Evolutionary conservation across 2,329 filamentous ascomycete genomes (phyloP), one percentile per base, ranked within the genome.

Genomic region (Hymenoscyphus scutula): DNA sequence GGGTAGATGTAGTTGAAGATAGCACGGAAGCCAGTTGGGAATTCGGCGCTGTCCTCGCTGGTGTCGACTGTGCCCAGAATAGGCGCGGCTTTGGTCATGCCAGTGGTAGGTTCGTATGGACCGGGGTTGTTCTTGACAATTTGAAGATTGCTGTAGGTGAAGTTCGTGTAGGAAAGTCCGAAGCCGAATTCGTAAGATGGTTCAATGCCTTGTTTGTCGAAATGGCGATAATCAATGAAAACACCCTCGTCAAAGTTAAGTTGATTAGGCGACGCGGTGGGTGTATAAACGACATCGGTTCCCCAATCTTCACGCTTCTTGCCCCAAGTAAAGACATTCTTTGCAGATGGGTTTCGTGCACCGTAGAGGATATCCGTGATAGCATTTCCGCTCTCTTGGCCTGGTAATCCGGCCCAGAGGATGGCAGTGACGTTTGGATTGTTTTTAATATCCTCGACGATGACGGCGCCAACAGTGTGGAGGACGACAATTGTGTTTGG

Each of bases 401-500:
- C 92, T 0, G 92, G 91, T n/a, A 92, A 77, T 70, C 90, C 90
- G 23, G 91, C 91, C 84, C 89, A 95, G 2, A 96, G 74, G 59
- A 96, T 91, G 30, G 91, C 92, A 0, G 90, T 92, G 56, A 96
- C 82, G 75, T 96, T 96, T 48, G 87, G 84, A 76, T 88, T 86
- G 62, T 90, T 78, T 71, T 90, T 87, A 80, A 86, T 92, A 5
- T 90, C 84, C 30, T 88, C 86, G 15, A 97, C 77, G 1, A 96
- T 80, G 8, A 96, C 90, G 0, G 93, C 85, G 0, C 92, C 92
- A 2, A 89, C 84, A 1, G 90, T 92, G 79, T 98, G 94, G 59
- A 98, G 88, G 60, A 97, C 86, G 15, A 98, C 90, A 62, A 98
- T 89, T 17, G 92, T 96, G 81, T 97, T 97, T 77, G 89, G 87